phyloP scores from a whole-genome alignment of 208 protist genomes.

The Leishmania gerbilli region DNA sequence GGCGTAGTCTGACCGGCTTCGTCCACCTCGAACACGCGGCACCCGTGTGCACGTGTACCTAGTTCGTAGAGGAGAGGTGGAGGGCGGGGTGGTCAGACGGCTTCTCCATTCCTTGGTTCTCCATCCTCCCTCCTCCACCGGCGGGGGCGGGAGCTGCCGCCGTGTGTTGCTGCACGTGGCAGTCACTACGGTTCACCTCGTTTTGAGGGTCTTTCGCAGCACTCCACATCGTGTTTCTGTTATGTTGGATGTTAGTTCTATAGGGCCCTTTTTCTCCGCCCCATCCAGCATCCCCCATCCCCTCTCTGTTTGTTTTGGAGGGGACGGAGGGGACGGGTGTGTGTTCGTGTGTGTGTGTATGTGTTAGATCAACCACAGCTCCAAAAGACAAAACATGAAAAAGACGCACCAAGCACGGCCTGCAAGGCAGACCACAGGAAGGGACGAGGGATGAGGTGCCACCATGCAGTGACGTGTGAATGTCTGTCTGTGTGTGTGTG shows the following conservation, averaged over 20 bases:
- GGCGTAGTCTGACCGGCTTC: neutral
- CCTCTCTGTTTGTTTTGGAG: neutral
- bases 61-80: neutral
- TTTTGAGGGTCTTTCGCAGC: neutral
- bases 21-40: neutral
- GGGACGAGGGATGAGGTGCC: neutral
- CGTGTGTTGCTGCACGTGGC: neutral
- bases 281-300: neutral
- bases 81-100: neutral
- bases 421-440: neutral
- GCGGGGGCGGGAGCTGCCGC: too few species aligned
- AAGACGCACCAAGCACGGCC: neutral
- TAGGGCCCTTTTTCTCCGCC: neutral
- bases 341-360: too few species aligned
- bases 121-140: too few species aligned
- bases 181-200: neutral
- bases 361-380: neutral
- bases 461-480: neutral
- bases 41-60: neutral
- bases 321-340: neutral
- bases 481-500: neutral
- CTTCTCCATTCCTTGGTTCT: neutral
- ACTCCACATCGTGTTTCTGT: too few species aligned
- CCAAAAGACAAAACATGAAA: neutral
- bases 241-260: too few species aligned